Conservation (phyloP, 1,284 basidiomycete species). For the Takashimella koratensis region DNA sequence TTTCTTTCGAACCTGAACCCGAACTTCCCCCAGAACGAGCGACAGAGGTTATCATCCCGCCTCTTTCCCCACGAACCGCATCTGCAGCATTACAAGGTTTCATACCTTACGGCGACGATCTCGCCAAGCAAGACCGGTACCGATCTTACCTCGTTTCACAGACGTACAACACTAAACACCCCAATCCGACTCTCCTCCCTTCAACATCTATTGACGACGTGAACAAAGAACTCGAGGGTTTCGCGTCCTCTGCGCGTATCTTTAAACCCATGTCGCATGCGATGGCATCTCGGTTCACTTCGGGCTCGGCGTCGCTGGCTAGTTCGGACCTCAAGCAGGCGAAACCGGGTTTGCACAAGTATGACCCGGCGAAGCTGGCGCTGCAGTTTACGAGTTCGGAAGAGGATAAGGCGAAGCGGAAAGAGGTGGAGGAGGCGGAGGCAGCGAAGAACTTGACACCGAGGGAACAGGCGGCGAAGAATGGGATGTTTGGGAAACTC, state of each 20-base stretch:
- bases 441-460: conserved; percentile 59
- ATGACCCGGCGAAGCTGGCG: conserved; percentile 50
- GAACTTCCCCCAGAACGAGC: conserved; percentile 17
- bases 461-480: conserved; percentile 70
- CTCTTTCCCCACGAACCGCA: conserved; percentile 67
- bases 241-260: conserved; percentile 77
- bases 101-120: conserved; percentile 78
- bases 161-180: conserved; percentile 51
- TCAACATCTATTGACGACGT: conserved; percentile 65
- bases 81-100: conserved; percentile 83
- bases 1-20: conserved; percentile 18
- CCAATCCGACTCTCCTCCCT: conserved; percentile 55
- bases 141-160: conserved; percentile 74
- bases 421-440: conserved; percentile 47
- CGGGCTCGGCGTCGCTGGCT: conserved; percentile 57
- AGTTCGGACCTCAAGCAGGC: conserved; percentile 56
- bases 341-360: conserved; percentile 68
- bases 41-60: conserved; percentile 57
- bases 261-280: conserved; percentile 89
- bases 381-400: conserved; percentile 31
- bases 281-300: conserved; percentile 90
- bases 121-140: conserved; percentile 79
- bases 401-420: conserved; percentile 27
- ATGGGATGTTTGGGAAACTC: conserved; percentile 82
- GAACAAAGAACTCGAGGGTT: conserved; percentile 78